Evolutionary conservation across 768 basidiomycete genomes (phyloP), one percentile per base, ranked within the genome.

Genomic region (Podaxis pistillaris): DNA sequence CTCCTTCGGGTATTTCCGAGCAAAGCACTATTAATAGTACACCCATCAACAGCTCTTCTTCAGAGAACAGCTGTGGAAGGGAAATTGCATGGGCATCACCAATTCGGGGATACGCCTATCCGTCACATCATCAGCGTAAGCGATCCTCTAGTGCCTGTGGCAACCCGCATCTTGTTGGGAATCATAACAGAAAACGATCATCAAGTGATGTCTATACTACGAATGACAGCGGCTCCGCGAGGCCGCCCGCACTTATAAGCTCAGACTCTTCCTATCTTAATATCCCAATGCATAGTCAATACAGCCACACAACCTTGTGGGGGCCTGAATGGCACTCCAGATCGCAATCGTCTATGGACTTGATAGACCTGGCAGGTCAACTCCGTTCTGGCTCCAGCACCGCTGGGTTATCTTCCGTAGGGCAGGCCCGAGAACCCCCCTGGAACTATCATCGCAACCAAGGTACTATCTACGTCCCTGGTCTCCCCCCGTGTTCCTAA

Each of bases 1-100:
- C 53, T 17, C 52, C 37, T 6, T 62, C 60, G 53, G 53, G n/a
- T 4, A 8, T 62, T 36, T 56, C 61, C 47, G 61, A 62, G 5
- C 46, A 26, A 12, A 56, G 54, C 24, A 56, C 61, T 56, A 62
- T 56, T 36, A 62, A 50, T 56, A 62, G 54, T 54, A 55, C 54
- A 9, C 36, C 46, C 41, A 22, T 56, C 36, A n/a, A 37, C 44
- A 49, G 53, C 54, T 56, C 53, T 38, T 56, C 38, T 36, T 30
- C 46, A 17, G 44, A 62, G n/a, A 50, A 15, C 8, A 38, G 30
- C 22, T 49, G n/a, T 50, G 30, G 22, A 22, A 30, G n/a, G 30
- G 54, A 41, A 22, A 36, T 19, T 38, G 40, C 38, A 11, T 62
- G 53, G 61, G 6, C 33, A 56, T 55, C 17, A 9, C 33, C 8